A percentile compares a stretch with the other conserved stretches of the same genome.
Evolutionary conservation across 371 early-diverging fungal species (phyloP).

Genomic region (Actinomortierella ambigua): DNA sequence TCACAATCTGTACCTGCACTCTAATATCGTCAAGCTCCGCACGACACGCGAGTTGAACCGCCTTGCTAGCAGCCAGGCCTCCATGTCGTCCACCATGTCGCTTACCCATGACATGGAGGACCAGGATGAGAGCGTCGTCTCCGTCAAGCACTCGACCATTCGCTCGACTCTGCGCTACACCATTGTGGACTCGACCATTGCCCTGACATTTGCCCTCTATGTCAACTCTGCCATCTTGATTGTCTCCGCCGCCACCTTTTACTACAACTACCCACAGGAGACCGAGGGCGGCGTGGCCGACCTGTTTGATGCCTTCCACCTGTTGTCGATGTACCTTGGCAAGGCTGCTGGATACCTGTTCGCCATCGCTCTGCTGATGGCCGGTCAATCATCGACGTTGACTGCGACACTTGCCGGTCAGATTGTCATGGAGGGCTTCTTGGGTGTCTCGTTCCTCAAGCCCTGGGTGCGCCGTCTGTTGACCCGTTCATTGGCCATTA

Average conservation of each 20-base stretch:
- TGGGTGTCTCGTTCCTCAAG: conserved; percentile 66
- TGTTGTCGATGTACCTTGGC: conserved; percentile 66
- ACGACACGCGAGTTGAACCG: conserved; percentile 37
- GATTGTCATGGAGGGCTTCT: conserved; percentile 84
- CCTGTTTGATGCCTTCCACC: conserved; percentile 68
- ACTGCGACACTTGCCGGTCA: conserved; percentile 90
- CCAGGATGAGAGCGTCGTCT: conserved; percentile 23
- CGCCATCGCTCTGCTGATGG: conserved; percentile 76
- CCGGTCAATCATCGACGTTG: conserved; percentile 81
- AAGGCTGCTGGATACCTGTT: conserved; percentile 71
- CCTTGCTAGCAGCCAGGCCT: conserved; percentile 23
- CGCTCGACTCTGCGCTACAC: conserved; percentile 49
- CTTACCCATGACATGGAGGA: conserved; percentile 24
- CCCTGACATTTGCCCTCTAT: conserved; percentile 74
- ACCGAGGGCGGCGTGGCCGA: conserved; percentile 55
- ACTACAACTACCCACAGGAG: conserved; percentile 49
- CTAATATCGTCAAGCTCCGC: conserved; percentile 69
- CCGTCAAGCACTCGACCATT: conserved; percentile 44
- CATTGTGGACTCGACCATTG: conserved; percentile 67
- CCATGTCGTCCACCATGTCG: conserved; percentile 39
- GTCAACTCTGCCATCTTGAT: conserved; percentile 83
- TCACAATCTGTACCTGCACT: conserved; percentile 83
- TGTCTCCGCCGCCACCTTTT: conserved; percentile 82
- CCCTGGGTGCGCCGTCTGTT: conserved; percentile 77
- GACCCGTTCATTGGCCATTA: conserved; percentile 73